Base-by-base conservation (phyloP, 305 asterid species). In the Fraxinus xanthoxyloides region DNA sequence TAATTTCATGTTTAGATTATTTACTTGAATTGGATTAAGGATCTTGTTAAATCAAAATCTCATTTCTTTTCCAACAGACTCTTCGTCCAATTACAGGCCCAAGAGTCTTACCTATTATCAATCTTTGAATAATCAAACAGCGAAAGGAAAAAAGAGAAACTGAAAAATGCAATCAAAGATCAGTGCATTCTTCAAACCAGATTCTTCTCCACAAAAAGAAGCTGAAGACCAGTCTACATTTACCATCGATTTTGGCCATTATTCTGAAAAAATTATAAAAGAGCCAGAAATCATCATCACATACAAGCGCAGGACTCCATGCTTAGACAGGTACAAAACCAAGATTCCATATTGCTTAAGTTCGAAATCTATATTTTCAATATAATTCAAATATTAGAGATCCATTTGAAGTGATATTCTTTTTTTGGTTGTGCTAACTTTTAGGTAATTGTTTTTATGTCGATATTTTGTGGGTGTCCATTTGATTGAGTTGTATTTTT, bases 81-180 rank as follows among this genome's bases (percentile, higher is more conserved):
- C 54, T 43, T 43, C 17, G n/a, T 43, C 54, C n/a, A 12, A 43
- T 12, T 43, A 43, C 10, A 43, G 17, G 54, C 54, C 54, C 54
- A 12, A 12, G 54, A 43, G 54, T 46, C 56, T 13, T 3, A 46
- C n/a, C 56, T 46, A 13, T 46, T 46, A 46, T 46, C 56, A 46
- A 46, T 13, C 56, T 46, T 46, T 43, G 51, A 10, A 46, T 3
- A 46, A 46, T 13, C 56, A 46, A 46, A 12, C 56, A 46, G 56
- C 56, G 19, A 46, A 46, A 46, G 56, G 56, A 3, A 46, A 46
- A 3, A 0, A 2, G 28, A 72, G 40, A 31, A 75, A 43, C 32
- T 72, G 76, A 74, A 78, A 77, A 78, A 92, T 88, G 93, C 97
- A 91, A 78, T 63, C 90, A 12, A 89, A 90, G 84, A 91, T 94